Percentiles rank a stretch among this genome's conserved stretches.
Evolutionary conservation across 805 yeast species (phyloP).

Genomic region (Clavispora carvajalis): DNA sequence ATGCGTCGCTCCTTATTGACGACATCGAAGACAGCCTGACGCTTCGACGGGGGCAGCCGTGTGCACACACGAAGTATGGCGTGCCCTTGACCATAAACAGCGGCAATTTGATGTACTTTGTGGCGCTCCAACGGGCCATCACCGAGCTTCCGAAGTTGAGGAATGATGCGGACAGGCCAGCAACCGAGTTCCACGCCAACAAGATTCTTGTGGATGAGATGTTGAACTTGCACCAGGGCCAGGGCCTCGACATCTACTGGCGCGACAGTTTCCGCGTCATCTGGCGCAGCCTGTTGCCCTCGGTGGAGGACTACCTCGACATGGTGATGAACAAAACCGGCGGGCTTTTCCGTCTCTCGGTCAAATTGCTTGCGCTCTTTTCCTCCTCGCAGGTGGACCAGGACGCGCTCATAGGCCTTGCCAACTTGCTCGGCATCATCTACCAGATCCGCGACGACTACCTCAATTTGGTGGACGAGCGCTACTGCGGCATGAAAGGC

Average conservation of each 20-base stretch:
- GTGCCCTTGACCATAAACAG: constrained; percentile 75
- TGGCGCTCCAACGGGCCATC: constrained; percentile 51
- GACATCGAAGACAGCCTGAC: constrained; percentile 81
- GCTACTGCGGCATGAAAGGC: constrained; percentile 58
- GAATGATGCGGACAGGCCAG: constrained; percentile 14
- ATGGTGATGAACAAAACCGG: constrained; percentile 90
- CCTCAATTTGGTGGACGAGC: constrained; percentile 54
- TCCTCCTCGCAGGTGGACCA: constrained; percentile 8
- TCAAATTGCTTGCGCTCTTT: constrained; percentile 50
- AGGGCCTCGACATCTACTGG: constrained; percentile 87
- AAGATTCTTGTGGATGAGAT: constrained; percentile 63
- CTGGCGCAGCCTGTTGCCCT: constrained; percentile 17
- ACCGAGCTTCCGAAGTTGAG: background rate
- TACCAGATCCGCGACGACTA: constrained; percentile 88
- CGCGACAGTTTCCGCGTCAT: constrained; percentile 43
- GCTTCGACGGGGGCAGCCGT: constrained; percentile 70
- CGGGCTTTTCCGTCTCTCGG: constrained; percentile 75
- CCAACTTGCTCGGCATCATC: constrained; percentile 73
- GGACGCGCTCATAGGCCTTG: constrained; percentile 46
- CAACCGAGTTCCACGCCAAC: constrained; percentile 23
- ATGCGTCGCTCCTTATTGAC: constrained; percentile 50
- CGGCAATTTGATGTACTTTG: constrained; percentile 77
- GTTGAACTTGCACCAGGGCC: constrained; percentile 81
- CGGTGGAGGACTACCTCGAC: constrained; percentile 47
- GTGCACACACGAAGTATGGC: constrained; percentile 77